Evolutionary conservation across 2,329 filamentous ascomycete genomes (phyloP), one percentile per base, ranked within the genome.

Genomic region (Microdochium paspali): DNA sequence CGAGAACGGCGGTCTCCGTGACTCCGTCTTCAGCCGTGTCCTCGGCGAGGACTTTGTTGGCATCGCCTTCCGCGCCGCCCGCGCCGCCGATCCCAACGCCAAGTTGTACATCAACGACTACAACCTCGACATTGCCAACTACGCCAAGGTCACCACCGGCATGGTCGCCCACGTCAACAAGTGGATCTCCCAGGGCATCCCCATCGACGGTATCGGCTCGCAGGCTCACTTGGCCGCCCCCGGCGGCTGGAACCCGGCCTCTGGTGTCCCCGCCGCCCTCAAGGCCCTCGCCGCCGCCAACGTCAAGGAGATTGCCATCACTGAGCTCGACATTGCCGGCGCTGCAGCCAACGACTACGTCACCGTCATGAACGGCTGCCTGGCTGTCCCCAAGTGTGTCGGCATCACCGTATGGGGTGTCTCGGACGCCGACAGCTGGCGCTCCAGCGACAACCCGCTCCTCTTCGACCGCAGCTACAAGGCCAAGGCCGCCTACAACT

Each of bases 31-130:
- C 68, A 83, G 70, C 56, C 72, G 77, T 23, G 78, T 87, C 2
- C 73, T 88, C 4, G 84, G 84, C 42, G 82, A 87, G 66, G 75
- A 77, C 61, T 87, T 84, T 58, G 78, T 89, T 46, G 69, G 71
- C 21, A 83, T 85, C 56, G 84, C 84, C 28, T 89, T 88, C 67
- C 71, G 77, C 46, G 78, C 84, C 10, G 85, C 85, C 20, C 75
- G 77, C 46, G 71, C 71, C 9, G 83, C 81, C 12, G 85, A 88
- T 60, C 82, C 84, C 2, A 56, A 65, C 48, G 82, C 80, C 2
- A 84, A 83, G 65, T 71, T 89, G 31, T 90, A 86, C 69, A 85
- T 88, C 67, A 90, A 89, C 65, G 84, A 89, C 62, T 79, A 74
- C 66, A 85, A 85, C 67, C 74, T 85, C 46, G 83, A 85, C 65